phyloP scores from a whole-genome alignment of 805 yeast species.

The Lipomyces spencermartinsiae region DNA sequence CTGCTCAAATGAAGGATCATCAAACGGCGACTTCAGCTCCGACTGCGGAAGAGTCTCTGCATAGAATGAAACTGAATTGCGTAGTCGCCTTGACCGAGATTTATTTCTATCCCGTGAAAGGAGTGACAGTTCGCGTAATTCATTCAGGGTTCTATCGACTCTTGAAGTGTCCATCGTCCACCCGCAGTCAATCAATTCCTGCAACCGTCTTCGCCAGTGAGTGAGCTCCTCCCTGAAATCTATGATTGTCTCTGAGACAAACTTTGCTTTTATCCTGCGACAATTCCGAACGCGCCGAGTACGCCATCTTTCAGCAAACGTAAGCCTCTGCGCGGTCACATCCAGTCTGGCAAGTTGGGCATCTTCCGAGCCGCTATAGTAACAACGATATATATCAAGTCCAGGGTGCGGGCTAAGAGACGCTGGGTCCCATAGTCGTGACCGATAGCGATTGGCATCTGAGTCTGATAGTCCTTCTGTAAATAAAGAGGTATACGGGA shows the following conservation, averaged over 20 bases:
- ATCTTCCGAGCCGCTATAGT: neutral
- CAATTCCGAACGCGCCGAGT: neutral
- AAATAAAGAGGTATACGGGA: neutral
- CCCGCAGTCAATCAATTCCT: neutral
- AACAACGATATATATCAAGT: neutral
- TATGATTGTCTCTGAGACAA: neutral
- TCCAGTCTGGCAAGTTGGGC: neutral
- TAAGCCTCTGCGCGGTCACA: neutral
- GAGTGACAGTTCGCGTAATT: neutral
- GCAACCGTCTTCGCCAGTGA: neutral
- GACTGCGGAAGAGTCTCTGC: neutral
- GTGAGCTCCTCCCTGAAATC: neutral
- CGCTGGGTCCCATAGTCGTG: neutral
- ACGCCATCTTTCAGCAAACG: neutral
- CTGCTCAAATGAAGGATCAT: neutral
- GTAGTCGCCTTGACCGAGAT: constrained; percentile 3
- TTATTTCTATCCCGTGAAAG: neutral
- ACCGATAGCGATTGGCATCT: neutral
- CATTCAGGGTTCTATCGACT: neutral
- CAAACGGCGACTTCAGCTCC: neutral
- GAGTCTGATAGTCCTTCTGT: constrained; percentile 1
- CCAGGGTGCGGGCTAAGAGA: neutral
- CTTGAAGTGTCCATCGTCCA: neutral
- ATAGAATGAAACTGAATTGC: constrained; percentile 1
- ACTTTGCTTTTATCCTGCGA: neutral